Base-by-base conservation (phyloP, 2,329 filamentous ascomycete species). In the Chaetomiaceae sp. region DNA sequence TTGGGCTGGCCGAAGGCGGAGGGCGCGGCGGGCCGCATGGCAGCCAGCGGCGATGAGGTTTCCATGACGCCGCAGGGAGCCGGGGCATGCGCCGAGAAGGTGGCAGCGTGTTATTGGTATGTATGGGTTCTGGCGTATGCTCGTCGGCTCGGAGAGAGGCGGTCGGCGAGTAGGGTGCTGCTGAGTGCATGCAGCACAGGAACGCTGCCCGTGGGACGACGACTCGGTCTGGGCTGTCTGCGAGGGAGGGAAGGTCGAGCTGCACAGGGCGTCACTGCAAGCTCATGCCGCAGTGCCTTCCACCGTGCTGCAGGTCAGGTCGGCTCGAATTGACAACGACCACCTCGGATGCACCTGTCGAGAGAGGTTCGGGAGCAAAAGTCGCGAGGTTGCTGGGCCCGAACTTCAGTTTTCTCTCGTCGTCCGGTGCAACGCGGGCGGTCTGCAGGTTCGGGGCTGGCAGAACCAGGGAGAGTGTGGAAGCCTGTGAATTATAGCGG, bases 11-110 rank as follows among this genome's bases (percentile, higher is more conserved):
- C 83, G 78, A 90, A 80, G 60, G 75, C 66, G 58, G 81, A 71
- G 70, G 69, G 79, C 71, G 68, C 79, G 72, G 68, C 76, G 70
- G 68, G 79, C 75, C 84, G 88, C 83, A 97, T 86, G 47, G 91
- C 89, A 67, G 91, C 91, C 63, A 97, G 72, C 38, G 93, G 93
- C 60, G 93, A 97, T 36, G 91, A 96, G 55, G 86, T 84, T 70
- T 95, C 89, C 88, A 97, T 96, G 62, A 40, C 71, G 57, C 18
- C 32, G 20, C 10, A 33, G 22, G 26, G 41, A 34, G 15, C 14
- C 36, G 42, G 11, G 48, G 42, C 42, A 51, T 48, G 42, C 49
- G 48, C 45, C n/a, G 29, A 42, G 9, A 24, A 24, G 22, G 5
- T 6, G 22, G 9, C 5, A 6, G 22, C 22, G 22, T 24, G 9